Conservation (phyloP, 1,284 basidiomycete species). For the Entoloma clypeatum region DNA sequence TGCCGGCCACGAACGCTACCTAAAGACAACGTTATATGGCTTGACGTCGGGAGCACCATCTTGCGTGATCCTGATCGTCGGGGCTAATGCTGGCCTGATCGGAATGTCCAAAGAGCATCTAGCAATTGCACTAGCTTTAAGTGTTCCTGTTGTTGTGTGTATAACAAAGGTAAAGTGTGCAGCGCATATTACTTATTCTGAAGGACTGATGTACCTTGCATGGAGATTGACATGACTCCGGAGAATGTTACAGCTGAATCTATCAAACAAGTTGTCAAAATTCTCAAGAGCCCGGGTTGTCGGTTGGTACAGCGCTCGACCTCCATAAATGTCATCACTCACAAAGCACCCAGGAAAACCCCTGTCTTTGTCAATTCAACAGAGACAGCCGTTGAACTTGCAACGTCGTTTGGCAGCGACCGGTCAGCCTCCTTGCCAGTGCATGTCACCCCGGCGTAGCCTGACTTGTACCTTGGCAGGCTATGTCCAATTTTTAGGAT, state of each 20-base stretch:
- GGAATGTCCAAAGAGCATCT: slow-evolving; percentile 99
- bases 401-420: slow-evolving; percentile 68
- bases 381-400: slow-evolving; percentile 77
- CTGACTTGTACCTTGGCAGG: slow-evolving; percentile 36
- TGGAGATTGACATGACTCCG: slow-evolving; percentile 97
- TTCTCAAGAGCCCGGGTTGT: slow-evolving; percentile 92
- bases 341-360: slow-evolving; percentile 49
- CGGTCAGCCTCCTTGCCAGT: slow-evolving; percentile 41
- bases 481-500: slow-evolving; percentile 92
- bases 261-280: slow-evolving; percentile 89
- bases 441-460: neutral
- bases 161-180: slow-evolving; percentile 80
- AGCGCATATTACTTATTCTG: neutral
- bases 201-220: slow-evolving; percentile 5
- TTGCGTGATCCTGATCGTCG: slow-evolving; percentile 94
- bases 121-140: slow-evolving; percentile 90
- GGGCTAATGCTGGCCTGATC: slow-evolving; percentile 92
- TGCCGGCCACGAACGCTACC: slow-evolving; percentile 86
- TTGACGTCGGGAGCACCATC: slow-evolving; percentile 93
- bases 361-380: slow-evolving; percentile 74
- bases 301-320: slow-evolving; percentile 42
- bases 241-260: slow-evolving; percentile 88
- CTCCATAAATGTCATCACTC: neutral
- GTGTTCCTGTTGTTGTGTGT: slow-evolving; percentile 90
- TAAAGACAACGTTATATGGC: slow-evolving; percentile 94